phyloP scores from a whole-genome alignment of 257 asterid species.

The Paulownia fortunei region DNA sequence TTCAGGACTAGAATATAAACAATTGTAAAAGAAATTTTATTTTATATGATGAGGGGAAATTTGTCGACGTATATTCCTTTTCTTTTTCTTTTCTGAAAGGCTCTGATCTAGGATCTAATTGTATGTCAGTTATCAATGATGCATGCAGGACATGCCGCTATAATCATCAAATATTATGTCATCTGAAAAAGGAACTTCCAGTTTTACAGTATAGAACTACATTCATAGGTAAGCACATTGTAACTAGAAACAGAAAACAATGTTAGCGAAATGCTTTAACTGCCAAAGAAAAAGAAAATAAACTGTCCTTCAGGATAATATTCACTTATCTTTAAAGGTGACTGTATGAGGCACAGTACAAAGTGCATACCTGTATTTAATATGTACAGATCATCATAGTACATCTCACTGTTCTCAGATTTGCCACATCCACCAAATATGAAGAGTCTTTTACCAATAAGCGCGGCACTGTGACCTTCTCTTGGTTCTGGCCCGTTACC shows the following conservation, averaged over 20 bases:
- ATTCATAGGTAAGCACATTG: constrained; percentile 12
- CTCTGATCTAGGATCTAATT: constrained; percentile 18
- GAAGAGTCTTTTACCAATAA: constrained; percentile 87
- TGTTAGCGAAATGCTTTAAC: constrained; percentile 17
- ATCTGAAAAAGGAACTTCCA: constrained; percentile 17
- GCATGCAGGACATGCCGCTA: constrained; percentile 15
- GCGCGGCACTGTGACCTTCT: constrained; percentile 98
- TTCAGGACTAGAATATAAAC: constrained; percentile 23
- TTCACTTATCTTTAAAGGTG: constrained; percentile 4
- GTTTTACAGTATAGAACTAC: not conserved
- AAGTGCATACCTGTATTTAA: constrained; percentile 73
- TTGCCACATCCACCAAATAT: constrained; percentile 98
- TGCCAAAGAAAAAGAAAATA: not conserved
- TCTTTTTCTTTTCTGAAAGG: constrained; percentile 20
- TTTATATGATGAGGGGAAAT: not conserved
- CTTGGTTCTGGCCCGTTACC: constrained; percentile 94
- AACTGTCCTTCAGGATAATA: not conserved
- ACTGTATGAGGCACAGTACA: constrained; percentile 5
- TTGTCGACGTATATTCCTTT: not conserved
- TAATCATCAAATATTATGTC: not conserved
- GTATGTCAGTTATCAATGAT: not conserved
- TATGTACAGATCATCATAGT: constrained; percentile 91
- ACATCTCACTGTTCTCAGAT: constrained; percentile 65
- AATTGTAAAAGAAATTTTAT: not conserved
- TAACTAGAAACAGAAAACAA: not conserved